Base-by-base conservation (phyloP, 73 alveolate species). In the Paramecium pentaurelia region DNA sequence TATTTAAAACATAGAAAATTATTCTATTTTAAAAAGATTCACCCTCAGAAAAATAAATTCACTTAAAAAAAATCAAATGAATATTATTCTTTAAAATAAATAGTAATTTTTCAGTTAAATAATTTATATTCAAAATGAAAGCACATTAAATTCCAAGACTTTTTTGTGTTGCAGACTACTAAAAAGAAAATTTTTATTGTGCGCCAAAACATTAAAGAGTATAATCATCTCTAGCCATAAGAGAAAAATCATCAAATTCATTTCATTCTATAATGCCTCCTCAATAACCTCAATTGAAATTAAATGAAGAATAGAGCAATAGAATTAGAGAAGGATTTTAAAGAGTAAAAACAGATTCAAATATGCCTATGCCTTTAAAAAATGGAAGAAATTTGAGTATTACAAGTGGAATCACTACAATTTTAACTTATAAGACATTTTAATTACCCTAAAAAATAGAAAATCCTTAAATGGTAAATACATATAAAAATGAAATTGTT, bases 321-420 rank as follows among this genome's bases (percentile, higher is more conserved):
- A 73, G 47, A 73, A 40, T 42, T 2, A 73, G 68, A 38, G 58
- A 80, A 80, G 77, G 49, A 4, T 45, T 80, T 27, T 47, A 80
- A 28, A 80, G 91, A 44, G 73, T 80, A 10, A 80, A 80, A 47
- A 80, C 91, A 42, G 91, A 80, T 36, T 40, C 77, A 34, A 80
- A 80, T 80, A 42, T 80, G 44, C 71, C 77, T 20, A 28, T 44
- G 44, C 77, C 91, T 6, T 36, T 80, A 42, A 80, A 77, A 80
- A 42, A 80, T 44, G 91, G 91, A 27, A 80, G 91, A 49, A 80
- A 80, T 80, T 32, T 80, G 8, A 80, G 91, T 64, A 80, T 49
- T 5, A 80, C 91, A 20, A 49, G 91, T 40, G 87, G 87, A 16
- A 59, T 73, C 64, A 16, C 87, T 30, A 4, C 87, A 73, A 37